Evolutionary conservation across 805 yeast species (phyloP), one percentile per base, ranked within the genome.

Genomic region (Lipomyces japonicus): DNA sequence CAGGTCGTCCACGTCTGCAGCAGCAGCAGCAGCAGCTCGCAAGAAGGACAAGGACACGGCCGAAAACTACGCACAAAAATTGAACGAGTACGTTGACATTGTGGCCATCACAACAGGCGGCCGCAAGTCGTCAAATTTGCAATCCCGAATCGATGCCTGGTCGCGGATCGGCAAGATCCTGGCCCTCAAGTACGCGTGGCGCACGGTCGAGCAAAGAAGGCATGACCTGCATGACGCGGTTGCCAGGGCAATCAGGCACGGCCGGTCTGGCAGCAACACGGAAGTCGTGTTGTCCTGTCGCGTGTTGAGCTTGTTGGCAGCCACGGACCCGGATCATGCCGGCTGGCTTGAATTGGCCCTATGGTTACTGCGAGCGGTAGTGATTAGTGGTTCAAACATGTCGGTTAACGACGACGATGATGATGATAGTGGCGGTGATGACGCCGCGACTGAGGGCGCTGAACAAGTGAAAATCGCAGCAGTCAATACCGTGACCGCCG

Each of bases 391-490:
- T 6, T 50, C 55, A 2, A 39, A 51, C 6, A 46, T 53, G 16
- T 31, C 36, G 18, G 48, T 55, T 21, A 51, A 51, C 39, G 53
- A 44, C 2, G 24, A 10, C n/a, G 54, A 44, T 10, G 18, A 31
- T 23, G 41, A 16, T 2, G 48, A 41, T 9, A 39, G 40, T 6
- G 28, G 56, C 6, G 58, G 51, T 2, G 62, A 59, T 44, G 62
- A 62, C 3, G 48, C 48, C 22, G 42, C 53, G 2, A 44, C 49
- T 14, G 53, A 48, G n/a, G 52, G 55, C 7, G 44, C 57, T 10
- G 62, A 57, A 39, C 55, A 58, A 21, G 62, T 42, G 23, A 40
- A 37, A 5, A 57, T 51, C 3, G 62, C 59, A 2, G 37, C 54
- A 7, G 57, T 51, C 6, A 50, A 61, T 5, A 53, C 59, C 30